Evolutionary conservation across 768 basidiomycete species (phyloP).

Genomic region (Thelephora ganbajun): DNA sequence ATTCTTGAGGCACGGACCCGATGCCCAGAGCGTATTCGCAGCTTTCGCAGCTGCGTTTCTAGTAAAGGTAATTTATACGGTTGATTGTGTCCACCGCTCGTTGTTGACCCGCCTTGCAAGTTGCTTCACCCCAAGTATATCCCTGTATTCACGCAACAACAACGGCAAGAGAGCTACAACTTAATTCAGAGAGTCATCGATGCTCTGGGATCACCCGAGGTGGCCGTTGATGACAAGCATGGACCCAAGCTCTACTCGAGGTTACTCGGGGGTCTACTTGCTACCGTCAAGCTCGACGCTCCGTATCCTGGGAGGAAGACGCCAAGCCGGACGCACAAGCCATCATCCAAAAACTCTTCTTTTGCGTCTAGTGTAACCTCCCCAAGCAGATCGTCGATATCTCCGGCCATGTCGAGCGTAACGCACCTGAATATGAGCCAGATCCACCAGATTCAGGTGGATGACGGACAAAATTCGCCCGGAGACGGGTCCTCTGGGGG

Average conservation of each 20-base stretch:
- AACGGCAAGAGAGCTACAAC: conserved; percentile 44
- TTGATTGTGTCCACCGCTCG: neutral
- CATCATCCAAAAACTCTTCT: neutral
- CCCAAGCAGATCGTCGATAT: too few relatives aligned
- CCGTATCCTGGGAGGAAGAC: neutral
- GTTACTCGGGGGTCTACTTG: conserved; percentile 61
- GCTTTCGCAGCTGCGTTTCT: conserved; percentile 77
- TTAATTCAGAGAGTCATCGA: conserved; percentile 55
- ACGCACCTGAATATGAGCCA: conserved; percentile 5
- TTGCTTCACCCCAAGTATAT: conserved; percentile 70
- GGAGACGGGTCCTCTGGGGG: too few relatives aligned
- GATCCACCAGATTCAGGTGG: neutral
- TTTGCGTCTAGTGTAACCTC: neutral
- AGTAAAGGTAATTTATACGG: conserved; percentile 42
- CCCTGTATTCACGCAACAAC: conserved; percentile 40
- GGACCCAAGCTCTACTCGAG: conserved; percentile 70
- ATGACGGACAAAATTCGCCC: conserved; percentile 7
- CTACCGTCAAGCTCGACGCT: conserved; percentile 9
- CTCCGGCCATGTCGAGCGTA: conserved; percentile 6
- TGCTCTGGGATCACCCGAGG: conserved; percentile 51
- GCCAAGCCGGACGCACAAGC: neutral
- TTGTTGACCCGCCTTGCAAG: conserved; percentile 19
- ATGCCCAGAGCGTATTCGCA: conserved; percentile 66
- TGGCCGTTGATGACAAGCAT: conserved; percentile 71
- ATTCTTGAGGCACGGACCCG: conserved; percentile 61